Evolutionary conservation across 2,329 filamentous ascomycete species (phyloP), one percentile per base, ranked within the genome.

Genomic region (Pestalotiopsis sp.): DNA sequence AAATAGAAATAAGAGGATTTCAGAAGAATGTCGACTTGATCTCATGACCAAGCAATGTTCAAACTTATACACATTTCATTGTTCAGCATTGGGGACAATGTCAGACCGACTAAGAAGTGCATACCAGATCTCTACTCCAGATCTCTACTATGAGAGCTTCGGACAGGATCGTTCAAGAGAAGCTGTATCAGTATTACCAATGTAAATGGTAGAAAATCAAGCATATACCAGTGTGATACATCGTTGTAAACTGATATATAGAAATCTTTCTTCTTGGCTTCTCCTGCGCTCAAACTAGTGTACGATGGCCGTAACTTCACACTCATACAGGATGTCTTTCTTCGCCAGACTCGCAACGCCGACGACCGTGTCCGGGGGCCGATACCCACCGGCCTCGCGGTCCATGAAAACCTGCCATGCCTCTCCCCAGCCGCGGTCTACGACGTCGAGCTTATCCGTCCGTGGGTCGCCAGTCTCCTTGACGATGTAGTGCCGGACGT

Each of bases 321-420:
- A 65, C 27, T 65, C 62, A 41, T 65, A 65, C 11, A 65, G 27
- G n/a, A 65, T 65, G 41, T 45, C 62, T 13, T 25, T 56, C 41
- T 49, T 45, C 2, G 62, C 62, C 62, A 65, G 40, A 52, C 62
- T 65, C 25, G 62, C 62, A 12, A 65, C 62, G 12, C 62, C 62
- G 3, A 65, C 41, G 31, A 65, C 62, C 13, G 62, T 65, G 27
- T 65, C 62, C 14, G 62, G 62, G 9, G 62, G 62, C n/a, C 41
- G 38, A 36, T 65, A 40, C 5, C 62, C 62, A 2, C 17, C 40
- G 2, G 62, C 62, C 41, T 65, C 62, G 2, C 12, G 12, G 12
- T 65, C 62, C 62, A 65, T 65, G 62, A 65, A 65, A 1, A n/a
- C 41, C 7, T 52, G 25, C 62, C 62, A 65, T 13, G 27, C n/a